Percentiles rank a stretch among this genome's conserved stretches.
Evolutionary conservation across 257 asterid species (phyloP).

Genomic region (Plectranthus barbatus): DNA sequence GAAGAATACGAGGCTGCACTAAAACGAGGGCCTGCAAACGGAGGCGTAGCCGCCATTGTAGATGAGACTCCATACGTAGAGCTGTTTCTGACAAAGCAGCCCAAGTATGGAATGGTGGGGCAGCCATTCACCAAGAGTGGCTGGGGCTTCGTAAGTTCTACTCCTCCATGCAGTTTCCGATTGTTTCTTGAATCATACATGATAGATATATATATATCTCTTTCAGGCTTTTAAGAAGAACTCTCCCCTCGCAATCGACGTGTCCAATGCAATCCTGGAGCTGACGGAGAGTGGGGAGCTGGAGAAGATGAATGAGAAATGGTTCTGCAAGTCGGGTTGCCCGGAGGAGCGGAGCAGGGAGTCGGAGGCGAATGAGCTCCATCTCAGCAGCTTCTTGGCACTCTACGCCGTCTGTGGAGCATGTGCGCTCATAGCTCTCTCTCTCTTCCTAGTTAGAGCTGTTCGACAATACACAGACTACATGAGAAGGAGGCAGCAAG

Average conservation of each 20-base stretch:
- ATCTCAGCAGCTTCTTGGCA: conserved; percentile 46
- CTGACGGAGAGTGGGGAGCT: conserved; percentile 49
- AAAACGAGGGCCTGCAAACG: conserved; percentile 38
- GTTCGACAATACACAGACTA: conserved; percentile 15
- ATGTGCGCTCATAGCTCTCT: conserved; percentile 2
- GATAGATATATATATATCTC: too few species aligned
- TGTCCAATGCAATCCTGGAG: conserved; percentile 47
- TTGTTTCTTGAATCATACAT: neutral
- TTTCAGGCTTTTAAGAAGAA: conserved; percentile 61
- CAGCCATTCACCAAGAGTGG: conserved; percentile 53
- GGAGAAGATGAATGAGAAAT: conserved; percentile 46
- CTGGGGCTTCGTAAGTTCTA: conserved; percentile 66
- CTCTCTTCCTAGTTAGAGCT: conserved; percentile 19
- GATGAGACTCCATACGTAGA: conserved; percentile 59
- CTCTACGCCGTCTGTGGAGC: conserved; percentile 16
- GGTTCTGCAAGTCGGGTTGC: conserved; percentile 34
- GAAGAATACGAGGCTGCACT: conserved; percentile 45
- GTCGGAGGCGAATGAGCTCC: conserved; percentile 36
- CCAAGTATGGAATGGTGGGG: conserved; percentile 47
- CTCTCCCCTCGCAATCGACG: conserved; percentile 52
- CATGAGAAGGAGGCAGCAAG: conserved; percentile 3
- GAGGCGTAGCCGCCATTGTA: conserved; percentile 66
- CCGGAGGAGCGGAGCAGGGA: conserved; percentile 26
- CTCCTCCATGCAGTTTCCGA: neutral
- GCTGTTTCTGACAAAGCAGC: conserved; percentile 41